These are phyloP conservation scores for Suhomyces ambrosiae DNA, from an alignment of 1,139 yeast genomes.

Conservation along the genomic window DNA sequence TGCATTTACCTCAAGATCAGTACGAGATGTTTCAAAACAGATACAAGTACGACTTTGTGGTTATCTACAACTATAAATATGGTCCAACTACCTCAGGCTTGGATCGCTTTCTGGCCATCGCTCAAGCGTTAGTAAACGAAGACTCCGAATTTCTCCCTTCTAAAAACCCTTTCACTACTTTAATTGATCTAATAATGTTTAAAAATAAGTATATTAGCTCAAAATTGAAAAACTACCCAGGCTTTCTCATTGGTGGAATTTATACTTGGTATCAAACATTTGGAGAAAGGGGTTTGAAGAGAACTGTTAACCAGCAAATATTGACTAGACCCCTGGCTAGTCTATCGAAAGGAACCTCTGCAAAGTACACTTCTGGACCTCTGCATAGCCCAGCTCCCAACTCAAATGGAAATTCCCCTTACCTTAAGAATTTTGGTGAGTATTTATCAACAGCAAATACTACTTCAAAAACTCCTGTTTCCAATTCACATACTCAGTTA, in stretches of 20 bases:
- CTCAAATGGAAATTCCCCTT: constrained; percentile 23
- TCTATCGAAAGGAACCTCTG: constrained; percentile 21
- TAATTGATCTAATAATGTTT: constrained; percentile 55
- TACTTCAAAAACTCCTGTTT: constrained; percentile 23
- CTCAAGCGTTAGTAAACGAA: constrained; percentile 22
- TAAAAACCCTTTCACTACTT: constrained; percentile 46
- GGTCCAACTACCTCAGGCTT: constrained; percentile 17
- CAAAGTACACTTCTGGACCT: constrained; percentile 4
- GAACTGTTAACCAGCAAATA: constrained; percentile 18
- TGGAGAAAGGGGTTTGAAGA: constrained; percentile 35
- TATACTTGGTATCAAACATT: constrained; percentile 36
- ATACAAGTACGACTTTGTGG: constrained; percentile 57
- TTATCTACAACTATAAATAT: constrained; percentile 57
- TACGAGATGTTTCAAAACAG: constrained; percentile 53
- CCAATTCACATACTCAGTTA: constrained; percentile 14
- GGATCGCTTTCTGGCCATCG: constrained; percentile 33
- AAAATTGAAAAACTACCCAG: constrained; percentile 35
- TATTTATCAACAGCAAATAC: constrained; percentile 41
- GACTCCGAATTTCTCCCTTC: constrained; percentile 24
- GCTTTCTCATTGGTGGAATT: constrained; percentile 47
- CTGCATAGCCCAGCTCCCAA: constrained; percentile 1
- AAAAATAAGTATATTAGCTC: constrained; percentile 42
- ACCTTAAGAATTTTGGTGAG: constrained; percentile 42
- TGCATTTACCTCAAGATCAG: constrained; percentile 57
- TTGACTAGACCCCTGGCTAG: constrained; percentile 29